These are phyloP conservation scores for Collariella sp. DNA, from an alignment of 495 filamentous ascomycete genomes.

Conservation along the genomic window DNA sequence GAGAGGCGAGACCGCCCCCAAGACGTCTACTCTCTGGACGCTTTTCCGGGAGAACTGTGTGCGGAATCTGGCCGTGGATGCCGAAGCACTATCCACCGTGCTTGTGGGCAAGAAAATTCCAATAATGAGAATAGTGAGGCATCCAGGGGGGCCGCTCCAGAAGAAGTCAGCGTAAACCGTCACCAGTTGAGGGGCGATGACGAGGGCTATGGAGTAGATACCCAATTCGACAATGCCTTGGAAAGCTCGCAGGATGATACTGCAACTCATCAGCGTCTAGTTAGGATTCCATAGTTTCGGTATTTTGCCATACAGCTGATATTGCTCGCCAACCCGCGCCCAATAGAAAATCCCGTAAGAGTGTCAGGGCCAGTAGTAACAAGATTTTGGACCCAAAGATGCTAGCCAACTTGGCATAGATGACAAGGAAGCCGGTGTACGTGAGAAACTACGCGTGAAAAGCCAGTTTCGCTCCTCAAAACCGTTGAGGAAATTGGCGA, in stretches of 20 bases:
- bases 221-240: slow-evolving; percentile 50
- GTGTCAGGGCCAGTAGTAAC: slow-evolving; percentile 33
- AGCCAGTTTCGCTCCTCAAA: slow-evolving; percentile 48
- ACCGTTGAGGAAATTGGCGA: slow-evolving; percentile 42
- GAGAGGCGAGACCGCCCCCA: slow-evolving; percentile 19
- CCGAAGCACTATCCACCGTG: neutral
- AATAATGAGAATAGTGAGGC: slow-evolving; percentile 18
- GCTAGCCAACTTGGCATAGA: slow-evolving; percentile 46
- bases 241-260: slow-evolving; percentile 46
- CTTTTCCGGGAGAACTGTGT: neutral
- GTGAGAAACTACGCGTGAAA: slow-evolving; percentile 49
- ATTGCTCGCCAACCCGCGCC: slow-evolving; percentile 39
- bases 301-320: slow-evolving; percentile 40
- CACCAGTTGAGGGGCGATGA: slow-evolving; percentile 43
- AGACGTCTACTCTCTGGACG: slow-evolving; percentile 16
- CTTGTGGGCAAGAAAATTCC: slow-evolving; percentile 26
- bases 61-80: neutral
- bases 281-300: neutral
- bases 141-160: slow-evolving; percentile 25
- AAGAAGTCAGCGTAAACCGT: no score
- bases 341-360: slow-evolving; percentile 48
- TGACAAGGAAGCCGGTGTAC: slow-evolving; percentile 48
- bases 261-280: slow-evolving; percentile 9
- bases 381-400: slow-evolving; percentile 44
- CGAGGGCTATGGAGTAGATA: slow-evolving; percentile 42